A percentile compares a stretch with the other conserved stretches of the same genome.
These are phyloP conservation scores for Pouteria glomerata DNA, from an alignment of 148 eudicot genomes.

Conservation along the genomic window DNA sequence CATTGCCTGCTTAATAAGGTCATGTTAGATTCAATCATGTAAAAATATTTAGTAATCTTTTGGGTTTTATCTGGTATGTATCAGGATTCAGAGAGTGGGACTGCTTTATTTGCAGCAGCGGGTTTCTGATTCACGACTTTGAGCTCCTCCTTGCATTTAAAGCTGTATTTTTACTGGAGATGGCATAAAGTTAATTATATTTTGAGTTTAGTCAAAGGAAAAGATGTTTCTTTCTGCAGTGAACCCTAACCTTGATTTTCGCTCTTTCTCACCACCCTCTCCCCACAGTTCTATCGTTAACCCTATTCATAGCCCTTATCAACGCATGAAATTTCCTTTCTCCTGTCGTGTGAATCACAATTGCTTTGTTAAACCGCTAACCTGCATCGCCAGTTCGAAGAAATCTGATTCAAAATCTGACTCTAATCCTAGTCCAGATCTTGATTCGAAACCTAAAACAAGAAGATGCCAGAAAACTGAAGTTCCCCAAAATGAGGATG, in stretches of 20 bases:
- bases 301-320: slow-evolving; percentile 5
- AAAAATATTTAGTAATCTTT: background rate
- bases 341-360: slow-evolving; percentile 7
- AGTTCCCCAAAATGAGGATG: slow-evolving; percentile 21
- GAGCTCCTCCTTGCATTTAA: background rate
- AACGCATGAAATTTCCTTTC: slow-evolving; percentile 5
- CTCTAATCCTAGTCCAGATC: slow-evolving; percentile 16
- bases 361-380: slow-evolving; percentile 11
- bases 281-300: background rate
- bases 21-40: background rate
- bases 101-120: slow-evolving; percentile 1
- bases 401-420: slow-evolving; percentile 25
- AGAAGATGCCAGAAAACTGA: slow-evolving; percentile 24
- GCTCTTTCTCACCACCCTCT: slow-evolving; percentile 6
- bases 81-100: background rate
- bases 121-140: background rate
- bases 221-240: slow-evolving; percentile 22
- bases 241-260: slow-evolving; percentile 10
- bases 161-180: background rate
- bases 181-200: background rate
- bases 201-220: background rate
- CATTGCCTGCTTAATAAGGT: background rate
- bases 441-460: slow-evolving; percentile 26
- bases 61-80: background rate
- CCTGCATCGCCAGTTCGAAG: slow-evolving; percentile 29